These are phyloP conservation scores for Toxoplasma gondii DNA, from an alignment of 169 alveolate species.

Conservation along the genomic window DNA sequence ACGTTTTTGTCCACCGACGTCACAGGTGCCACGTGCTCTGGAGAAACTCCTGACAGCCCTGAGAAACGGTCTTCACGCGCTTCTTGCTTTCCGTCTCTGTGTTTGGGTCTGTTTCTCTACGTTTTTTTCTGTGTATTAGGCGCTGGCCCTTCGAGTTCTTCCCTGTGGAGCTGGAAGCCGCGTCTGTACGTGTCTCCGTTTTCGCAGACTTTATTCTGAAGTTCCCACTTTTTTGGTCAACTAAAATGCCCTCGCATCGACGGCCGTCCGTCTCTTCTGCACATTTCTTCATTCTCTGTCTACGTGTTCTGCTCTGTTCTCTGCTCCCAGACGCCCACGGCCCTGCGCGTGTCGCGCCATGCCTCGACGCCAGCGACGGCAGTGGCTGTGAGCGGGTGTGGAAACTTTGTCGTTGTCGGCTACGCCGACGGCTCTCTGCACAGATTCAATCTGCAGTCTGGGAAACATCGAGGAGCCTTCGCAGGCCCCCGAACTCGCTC, in stretches of 20 bases:
- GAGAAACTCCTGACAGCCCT: slow-evolving; percentile 37
- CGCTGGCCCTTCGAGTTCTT: too few relatives aligned
- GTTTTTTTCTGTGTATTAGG: neutral
- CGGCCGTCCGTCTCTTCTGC: too few relatives aligned
- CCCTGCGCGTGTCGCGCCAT: neutral
- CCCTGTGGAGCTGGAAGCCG: too few relatives aligned
- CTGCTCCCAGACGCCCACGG: neutral
- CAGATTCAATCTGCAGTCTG: slow-evolving; percentile 86
- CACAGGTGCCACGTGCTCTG: slow-evolving; percentile 14
- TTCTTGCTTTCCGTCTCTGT: slow-evolving; percentile 26
- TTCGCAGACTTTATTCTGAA: too few relatives aligned
- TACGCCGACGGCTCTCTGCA: slow-evolving; percentile 83
- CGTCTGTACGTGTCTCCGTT: too few relatives aligned
- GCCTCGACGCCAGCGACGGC: slow-evolving; percentile 70
- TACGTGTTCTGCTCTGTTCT: neutral
- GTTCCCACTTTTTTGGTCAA: too few relatives aligned
- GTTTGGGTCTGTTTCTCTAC: neutral
- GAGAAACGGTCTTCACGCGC: neutral
- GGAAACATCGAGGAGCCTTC: slow-evolving; percentile 74
- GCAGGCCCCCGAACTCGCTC: neutral
- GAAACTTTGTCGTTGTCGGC: slow-evolving; percentile 87
- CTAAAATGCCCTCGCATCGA: too few relatives aligned
- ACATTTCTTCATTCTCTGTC: too few relatives aligned
- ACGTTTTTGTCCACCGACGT: neutral
- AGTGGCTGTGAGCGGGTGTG: slow-evolving; percentile 85